Conservation (phyloP, 2,329 filamentous ascomycete species). For the Geosmithia flava region DNA sequence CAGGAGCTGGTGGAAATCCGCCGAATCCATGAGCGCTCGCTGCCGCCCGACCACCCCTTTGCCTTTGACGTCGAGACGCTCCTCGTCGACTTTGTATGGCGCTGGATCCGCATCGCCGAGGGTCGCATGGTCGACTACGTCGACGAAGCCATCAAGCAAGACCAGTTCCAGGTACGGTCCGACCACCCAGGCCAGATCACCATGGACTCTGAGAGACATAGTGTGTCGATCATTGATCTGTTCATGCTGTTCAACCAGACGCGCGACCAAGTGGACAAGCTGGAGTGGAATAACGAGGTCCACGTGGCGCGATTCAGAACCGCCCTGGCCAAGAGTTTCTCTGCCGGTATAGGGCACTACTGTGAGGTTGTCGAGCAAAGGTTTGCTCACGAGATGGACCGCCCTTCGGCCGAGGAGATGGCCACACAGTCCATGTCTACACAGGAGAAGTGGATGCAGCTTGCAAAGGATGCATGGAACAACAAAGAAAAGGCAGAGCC, state of each 20-base stretch:
- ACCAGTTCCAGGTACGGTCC: constrained; percentile 67
- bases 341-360: constrained; percentile 72
- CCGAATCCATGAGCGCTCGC: constrained; percentile 61
- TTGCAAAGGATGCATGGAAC: constrained; percentile 87
- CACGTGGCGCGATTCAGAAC: constrained; percentile 98
- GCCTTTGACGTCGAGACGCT: constrained; percentile 79
- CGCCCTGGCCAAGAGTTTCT: constrained; percentile 72
- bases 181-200: constrained; percentile 48
- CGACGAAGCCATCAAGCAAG: constrained; percentile 81
- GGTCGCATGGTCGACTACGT: constrained; percentile 71
- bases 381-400: constrained; percentile 88
- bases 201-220: constrained; percentile 76
- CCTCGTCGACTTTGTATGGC: constrained; percentile 87
- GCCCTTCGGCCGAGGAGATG: constrained; percentile 76
- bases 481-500: constrained; percentile 89
- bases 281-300: constrained; percentile 88
- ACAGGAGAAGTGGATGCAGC: constrained; percentile 86
- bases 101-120: constrained; percentile 80
- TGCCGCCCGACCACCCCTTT: constrained; percentile 59
- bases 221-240: constrained; percentile 83
- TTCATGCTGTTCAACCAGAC: constrained; percentile 91
- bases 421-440: constrained; percentile 65
- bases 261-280: constrained; percentile 70
- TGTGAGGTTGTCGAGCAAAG: constrained; percentile 81
- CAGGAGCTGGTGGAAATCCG: constrained; percentile 78